Evolutionary conservation across 192 early-diverging fungal genomes (phyloP), one percentile per base, ranked within the genome.

Genomic region (Entomortierella chlamydospora): DNA sequence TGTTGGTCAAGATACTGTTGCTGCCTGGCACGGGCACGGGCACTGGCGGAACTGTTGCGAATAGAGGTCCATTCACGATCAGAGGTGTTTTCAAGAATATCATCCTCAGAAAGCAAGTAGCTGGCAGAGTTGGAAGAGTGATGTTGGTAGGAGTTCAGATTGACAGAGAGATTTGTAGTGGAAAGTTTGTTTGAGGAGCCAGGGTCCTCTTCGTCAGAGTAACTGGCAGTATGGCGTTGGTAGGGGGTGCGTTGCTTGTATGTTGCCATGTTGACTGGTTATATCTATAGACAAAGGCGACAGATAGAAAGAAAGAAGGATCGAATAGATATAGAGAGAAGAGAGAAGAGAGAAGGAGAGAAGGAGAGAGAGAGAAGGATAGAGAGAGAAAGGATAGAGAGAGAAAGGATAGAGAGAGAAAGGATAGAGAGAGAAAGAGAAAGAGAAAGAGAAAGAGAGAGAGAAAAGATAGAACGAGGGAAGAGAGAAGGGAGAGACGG

Each of bases 191-290:
- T 18, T 33, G 65, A 61, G 29, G 45, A 13, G 31, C 4, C 6
- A 39, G 63, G 7, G 50, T 73, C 57, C 8, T 73, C 63, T 28
- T 74, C 64, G 42, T 71, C 69, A 45, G 69, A 71, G 42, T 70
- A 61, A 29, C 52, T 18, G 39, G 51, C 37, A 6, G 72, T 13
- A 49, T 53, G 64, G 30, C 72, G 64, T 29, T 67, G 58, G 47
- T 67, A 74, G n/a, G 72, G 64, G 9, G 73, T 63, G 41, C 74
- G 74, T 23, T 78, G 74, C 33, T 78, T 78, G 67, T 78, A 78
- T 1, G 74, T 70, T 2, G 74, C 65, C 74, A 78, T 78, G 47
- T 18, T 50, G 33, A 20, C 25, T 2, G 20, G 41, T 0, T 33
- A 57, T 22, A 33, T 15, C 20, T 33, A 22, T 42, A 39, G n/a